Evolutionary conservation across 2,329 filamentous ascomycete genomes (phyloP).

Genomic region (Aspergillus niger): DNA sequence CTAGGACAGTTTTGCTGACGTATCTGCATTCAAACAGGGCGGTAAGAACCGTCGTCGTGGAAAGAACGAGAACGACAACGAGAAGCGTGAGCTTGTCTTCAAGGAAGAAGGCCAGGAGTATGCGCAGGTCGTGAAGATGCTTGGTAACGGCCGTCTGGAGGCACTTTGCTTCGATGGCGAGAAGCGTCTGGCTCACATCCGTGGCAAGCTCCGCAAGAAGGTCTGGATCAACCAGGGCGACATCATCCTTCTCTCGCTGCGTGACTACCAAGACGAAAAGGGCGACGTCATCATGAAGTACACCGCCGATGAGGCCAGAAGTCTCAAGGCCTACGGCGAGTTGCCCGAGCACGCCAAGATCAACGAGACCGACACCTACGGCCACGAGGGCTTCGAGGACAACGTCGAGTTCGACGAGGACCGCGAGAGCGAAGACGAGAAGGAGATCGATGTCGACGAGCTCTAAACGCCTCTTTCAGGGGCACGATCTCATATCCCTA

Average conservation of each 20-base stretch:
- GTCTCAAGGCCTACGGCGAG: constrained; percentile 95
- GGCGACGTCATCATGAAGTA: constrained; percentile 94
- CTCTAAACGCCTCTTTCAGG: constrained; percentile 62
- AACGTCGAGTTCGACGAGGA: constrained; percentile 99
- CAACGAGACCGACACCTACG: constrained; percentile 95
- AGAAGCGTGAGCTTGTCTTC: constrained; percentile 98
- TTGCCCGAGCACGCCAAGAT: constrained; percentile 98
- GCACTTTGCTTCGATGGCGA: constrained; percentile 94
- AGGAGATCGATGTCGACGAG: constrained; percentile 93
- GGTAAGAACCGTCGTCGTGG: constrained; percentile 98
- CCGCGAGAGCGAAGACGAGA: constrained; percentile 66
- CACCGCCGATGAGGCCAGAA: constrained; percentile 90
- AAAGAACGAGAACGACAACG: constrained; percentile 99
- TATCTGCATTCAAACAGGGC: constrained; percentile 62
- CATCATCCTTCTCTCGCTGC: constrained; percentile 84
- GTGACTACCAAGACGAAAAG: constrained; percentile 93
- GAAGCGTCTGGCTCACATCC: constrained; percentile 80
- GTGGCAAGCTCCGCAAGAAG: constrained; percentile 98
- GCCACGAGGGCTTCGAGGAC: constrained; percentile 90
- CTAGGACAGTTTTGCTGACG: constrained; percentile 31
- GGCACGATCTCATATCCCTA: constrained; percentile 32
- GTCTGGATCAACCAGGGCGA: constrained; percentile 99
- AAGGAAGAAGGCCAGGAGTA: constrained; percentile 97
- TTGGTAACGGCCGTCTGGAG: constrained; percentile 91
- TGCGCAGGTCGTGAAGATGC: constrained; percentile 90